phyloP scores from a whole-genome alignment of 1,284 basidiomycete genomes.

The Ceratobasidium theobromae region DNA sequence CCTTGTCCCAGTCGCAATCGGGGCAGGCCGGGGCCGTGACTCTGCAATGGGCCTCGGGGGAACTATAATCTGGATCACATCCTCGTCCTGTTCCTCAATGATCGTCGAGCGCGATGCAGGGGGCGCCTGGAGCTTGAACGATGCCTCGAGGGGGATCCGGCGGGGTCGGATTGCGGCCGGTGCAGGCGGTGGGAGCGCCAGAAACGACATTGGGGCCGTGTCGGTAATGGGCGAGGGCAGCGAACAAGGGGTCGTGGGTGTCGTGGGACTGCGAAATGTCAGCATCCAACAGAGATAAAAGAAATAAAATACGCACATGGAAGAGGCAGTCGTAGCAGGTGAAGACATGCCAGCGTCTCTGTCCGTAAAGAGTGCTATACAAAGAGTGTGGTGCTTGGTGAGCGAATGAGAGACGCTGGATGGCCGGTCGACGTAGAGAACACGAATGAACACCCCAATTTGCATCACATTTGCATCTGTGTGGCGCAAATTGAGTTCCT shows the following conservation, averaged over 20 bases:
- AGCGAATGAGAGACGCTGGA: conserved; percentile 12
- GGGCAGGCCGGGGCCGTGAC: not conserved
- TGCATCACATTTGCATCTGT: conserved; percentile 11
- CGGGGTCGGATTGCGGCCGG: conserved; percentile 10
- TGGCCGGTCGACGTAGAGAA: conserved; percentile 11
- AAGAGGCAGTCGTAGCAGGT: conserved; percentile 26
- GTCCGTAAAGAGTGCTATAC: conserved; percentile 6
- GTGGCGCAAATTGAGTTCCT: conserved; percentile 22
- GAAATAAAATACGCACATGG: conserved; percentile 10
- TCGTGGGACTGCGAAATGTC: not conserved
- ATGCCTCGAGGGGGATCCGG: conserved; percentile 5
- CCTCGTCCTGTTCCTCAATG: conserved; percentile 27
- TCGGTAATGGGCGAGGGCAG: conserved; percentile 19
- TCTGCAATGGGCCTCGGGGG: conserved; percentile 3
- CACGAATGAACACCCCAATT: conserved; percentile 27
- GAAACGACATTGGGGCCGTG: conserved; percentile 4
- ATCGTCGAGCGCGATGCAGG: conserved; percentile 17
- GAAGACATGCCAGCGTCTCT: conserved; percentile 23
- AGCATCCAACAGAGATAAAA: not conserved
- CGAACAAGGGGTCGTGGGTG: conserved; percentile 30
- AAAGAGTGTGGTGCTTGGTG: conserved; percentile 25
- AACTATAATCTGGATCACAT: not conserved
- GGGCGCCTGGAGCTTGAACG: conserved; percentile 21
- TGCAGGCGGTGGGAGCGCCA: conserved; percentile 23
- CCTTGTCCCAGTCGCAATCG: not conserved